Base-by-base conservation (phyloP, 495 filamentous ascomycete species). In the Melanomma pulvis-pyrius region DNA sequence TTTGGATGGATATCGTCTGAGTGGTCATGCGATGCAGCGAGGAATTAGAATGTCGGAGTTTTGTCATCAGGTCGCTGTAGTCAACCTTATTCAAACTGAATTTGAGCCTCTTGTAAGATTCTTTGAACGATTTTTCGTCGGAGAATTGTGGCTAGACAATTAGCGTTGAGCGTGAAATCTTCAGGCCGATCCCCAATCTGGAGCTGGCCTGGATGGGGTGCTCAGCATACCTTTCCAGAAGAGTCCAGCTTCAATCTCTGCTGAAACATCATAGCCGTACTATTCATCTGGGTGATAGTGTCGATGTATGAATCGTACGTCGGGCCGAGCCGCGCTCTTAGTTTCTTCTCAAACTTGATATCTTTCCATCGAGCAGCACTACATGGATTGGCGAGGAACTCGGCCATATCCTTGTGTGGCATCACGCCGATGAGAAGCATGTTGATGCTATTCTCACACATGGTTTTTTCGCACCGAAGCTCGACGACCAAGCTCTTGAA, bases 71-170 rank as follows among this genome's bases (percentile, higher is more conserved):
- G 48, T 68, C 65, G 19, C 53, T 39, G 24, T 68, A 68, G 52
- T 68, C 65, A n/a, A 36, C 3, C 51, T 63, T 68, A 1, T 63
- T 57, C 17, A 68, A 21, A 22, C 65, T 68, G 52, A 68, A 68
- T 15, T 63, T 29, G 0, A 68, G 52, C 24, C 65, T 15, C 30
- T 63, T 68, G 29, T 58, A 63, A 21, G 58, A 49, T 44, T 68
- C 41, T 30, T 53, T 68, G 28, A 68, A 63, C n/a, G 53, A 19
- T 21, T 46, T 50, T 29, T 57, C 52, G 9, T 68, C 65, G 11
- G 21, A n/a, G 28, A 68, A 68, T 58, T 68, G 65, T 19, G 59
- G 59, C 65, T 68, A 47, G 36, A 30, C 36, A 8, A 26, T 52
- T 26, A 29, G 17, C 21, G 19, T 26, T 4, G 15, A 56, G 28